Conservation (phyloP, 352 stramenopile genomes). For the Globisporangium sylvaticum region DNA sequence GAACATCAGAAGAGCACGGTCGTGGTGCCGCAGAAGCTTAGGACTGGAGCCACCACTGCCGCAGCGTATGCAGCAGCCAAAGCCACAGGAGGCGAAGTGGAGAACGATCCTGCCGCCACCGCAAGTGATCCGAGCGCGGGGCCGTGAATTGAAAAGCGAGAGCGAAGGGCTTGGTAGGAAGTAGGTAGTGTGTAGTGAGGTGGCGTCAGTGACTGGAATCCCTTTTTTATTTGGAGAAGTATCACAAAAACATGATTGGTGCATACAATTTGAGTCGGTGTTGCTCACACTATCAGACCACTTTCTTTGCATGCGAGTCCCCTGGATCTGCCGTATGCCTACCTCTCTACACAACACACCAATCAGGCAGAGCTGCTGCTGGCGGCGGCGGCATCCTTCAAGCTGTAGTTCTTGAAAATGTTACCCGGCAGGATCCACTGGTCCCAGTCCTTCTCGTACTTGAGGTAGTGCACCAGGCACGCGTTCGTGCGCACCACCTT, state of each 20-base stretch:
- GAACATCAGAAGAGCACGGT: constrained; percentile 6
- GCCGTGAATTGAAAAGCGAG: background rate
- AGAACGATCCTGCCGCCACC: background rate
- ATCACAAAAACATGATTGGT: background rate
- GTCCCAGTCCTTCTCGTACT: constrained; percentile 84
- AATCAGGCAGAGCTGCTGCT: background rate
- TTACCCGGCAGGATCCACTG: constrained; percentile 75
- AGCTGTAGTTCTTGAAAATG: constrained; percentile 74
- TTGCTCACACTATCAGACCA: background rate
- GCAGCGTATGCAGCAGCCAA: background rate
- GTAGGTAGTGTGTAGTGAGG: background rate
- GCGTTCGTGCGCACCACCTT: constrained; percentile 76
- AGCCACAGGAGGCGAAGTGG: background rate
- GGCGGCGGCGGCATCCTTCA: constrained; percentile 5
- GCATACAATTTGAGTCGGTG: background rate
- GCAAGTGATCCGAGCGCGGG: background rate
- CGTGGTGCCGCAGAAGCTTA: constrained; percentile 10
- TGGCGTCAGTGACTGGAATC: background rate
- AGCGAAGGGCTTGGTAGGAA: background rate
- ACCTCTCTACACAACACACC: background rate
- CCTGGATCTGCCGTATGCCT: background rate
- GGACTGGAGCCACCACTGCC: background rate
- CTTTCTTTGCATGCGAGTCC: background rate
- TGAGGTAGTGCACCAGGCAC: constrained; percentile 78
- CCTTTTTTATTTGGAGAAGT: constrained; percentile 6